A percentile compares a stretch with the other conserved stretches of the same genome.
Conservation (phyloP, 2,329 filamentous ascomycete genomes). For the Fusarium xylarioides region DNA sequence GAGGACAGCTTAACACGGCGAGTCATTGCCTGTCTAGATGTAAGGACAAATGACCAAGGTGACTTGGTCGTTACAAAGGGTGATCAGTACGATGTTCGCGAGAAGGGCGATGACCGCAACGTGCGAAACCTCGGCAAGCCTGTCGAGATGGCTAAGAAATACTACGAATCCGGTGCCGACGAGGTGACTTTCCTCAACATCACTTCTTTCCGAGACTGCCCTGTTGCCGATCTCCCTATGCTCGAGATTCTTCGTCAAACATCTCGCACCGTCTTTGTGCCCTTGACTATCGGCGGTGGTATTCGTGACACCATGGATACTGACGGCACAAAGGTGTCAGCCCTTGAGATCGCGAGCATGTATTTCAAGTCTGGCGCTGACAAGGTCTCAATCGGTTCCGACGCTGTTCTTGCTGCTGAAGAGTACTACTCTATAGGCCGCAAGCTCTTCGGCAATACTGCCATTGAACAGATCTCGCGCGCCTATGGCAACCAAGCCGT, state of each 20-base stretch:
- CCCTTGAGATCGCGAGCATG: slow-evolving; percentile 91
- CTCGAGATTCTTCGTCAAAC: slow-evolving; percentile 88
- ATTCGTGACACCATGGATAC: slow-evolving; percentile 93
- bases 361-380: slow-evolving; percentile 98
- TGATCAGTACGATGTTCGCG: slow-evolving; percentile 97
- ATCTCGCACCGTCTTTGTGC: slow-evolving; percentile 93
- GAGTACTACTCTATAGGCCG: slow-evolving; percentile 80
- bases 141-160: slow-evolving; percentile 90
- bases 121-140: slow-evolving; percentile 97
- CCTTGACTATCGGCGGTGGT: slow-evolving; percentile 92
- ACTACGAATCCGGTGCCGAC: slow-evolving; percentile 96
- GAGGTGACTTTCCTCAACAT: slow-evolving; percentile 99
- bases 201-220: slow-evolving; percentile 95
- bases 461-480: slow-evolving; percentile 92
- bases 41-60: slow-evolving; percentile 91
- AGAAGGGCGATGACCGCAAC: slow-evolving; percentile 72
- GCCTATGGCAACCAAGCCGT: slow-evolving; percentile 98
- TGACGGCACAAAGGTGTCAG: slow-evolving; percentile 85
- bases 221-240: slow-evolving; percentile 92
- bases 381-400: slow-evolving; percentile 96
- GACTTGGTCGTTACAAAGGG: slow-evolving; percentile 98
- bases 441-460: slow-evolving; percentile 80
- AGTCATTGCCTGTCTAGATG: slow-evolving; percentile 95
- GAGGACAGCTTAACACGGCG: slow-evolving; percentile 84
- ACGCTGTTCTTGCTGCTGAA: slow-evolving; percentile 92